Base-by-base conservation (phyloP, 2,329 filamentous ascomycete genomes). In the Hymenoscyphus infarciens region DNA sequence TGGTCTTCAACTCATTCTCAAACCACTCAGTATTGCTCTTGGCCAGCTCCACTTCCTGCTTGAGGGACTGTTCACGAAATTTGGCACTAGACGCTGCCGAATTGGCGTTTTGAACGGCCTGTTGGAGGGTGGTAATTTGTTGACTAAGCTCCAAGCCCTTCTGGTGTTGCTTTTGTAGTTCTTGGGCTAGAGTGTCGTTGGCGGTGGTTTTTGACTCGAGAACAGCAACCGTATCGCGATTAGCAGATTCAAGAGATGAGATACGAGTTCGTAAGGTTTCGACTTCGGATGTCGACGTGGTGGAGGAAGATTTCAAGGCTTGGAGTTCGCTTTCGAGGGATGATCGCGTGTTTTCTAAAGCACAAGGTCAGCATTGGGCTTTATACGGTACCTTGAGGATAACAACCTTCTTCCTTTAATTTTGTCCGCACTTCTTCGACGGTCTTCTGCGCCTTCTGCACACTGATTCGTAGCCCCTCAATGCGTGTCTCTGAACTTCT, bases 11-110 rank as follows among this genome's bases (percentile, higher is more conserved):
- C 75, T 99, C 95, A 52, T 83, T 87, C 73, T 97, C 92, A 61
- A 95, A 89, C 90, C 92, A 99, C 70, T 98, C 94, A 67, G 91
- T 91, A 78, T 92, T 97, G 72, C 89, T 90, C 74, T 92, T 92
- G 19, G 94, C 86, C 61, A 96, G 82, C 52, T 96, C 92, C 39
- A 98, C 83, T 75, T 98, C 93, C 75, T 97, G 93, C 75, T 95
- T 88, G 13, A 98, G 80, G 33, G 87, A 90, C 73, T 97, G 92
- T 75, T 97, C 92, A 67, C 91, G 88, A 80, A 96, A 97, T 71
- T 92, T 96, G 66, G 92, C 87, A 63, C 87, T 91, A 49, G 88
- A 91, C 1, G 89, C 86, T 27, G 90, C 85, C 29, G 91, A 91
- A 74, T 93, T 91, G 27, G 92, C 87, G 53, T 87, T 83, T 74